phyloP scores from a whole-genome alignment of 1,139 yeast genomes.

The Protomyces macrosporus region DNA sequence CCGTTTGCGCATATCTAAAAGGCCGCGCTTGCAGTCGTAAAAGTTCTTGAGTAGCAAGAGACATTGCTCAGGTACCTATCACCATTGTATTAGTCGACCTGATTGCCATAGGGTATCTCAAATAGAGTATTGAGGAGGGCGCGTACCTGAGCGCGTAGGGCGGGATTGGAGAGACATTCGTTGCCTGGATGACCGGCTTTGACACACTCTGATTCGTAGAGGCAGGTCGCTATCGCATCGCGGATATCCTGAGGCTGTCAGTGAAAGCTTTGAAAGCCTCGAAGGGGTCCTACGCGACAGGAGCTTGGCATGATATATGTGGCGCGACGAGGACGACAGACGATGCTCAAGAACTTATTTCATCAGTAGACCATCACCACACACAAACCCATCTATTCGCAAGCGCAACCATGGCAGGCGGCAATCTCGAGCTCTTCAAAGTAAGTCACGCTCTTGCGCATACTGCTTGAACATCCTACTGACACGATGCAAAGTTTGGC shows the following conservation, averaged over 20 bases:
- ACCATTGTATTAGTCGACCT: constrained; percentile 37
- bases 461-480: no score
- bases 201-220: constrained; percentile 27
- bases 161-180: constrained; percentile 77
- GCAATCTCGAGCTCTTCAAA: constrained; percentile 23
- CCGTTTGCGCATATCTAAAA: constrained; percentile 79
- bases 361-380: background rate
- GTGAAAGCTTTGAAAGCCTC: background rate
- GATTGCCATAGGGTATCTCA: background rate
- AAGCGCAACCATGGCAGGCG: constrained; percentile 14
- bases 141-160: constrained; percentile 44
- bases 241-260: constrained; percentile 7
- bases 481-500: constrained; percentile 10
- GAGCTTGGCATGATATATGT: background rate
- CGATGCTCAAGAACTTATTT: background rate
- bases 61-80: constrained; percentile 75
- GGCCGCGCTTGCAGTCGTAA: constrained; percentile 47
- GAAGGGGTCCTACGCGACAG: background rate
- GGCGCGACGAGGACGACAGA: background rate
- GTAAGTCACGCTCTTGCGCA: background rate
- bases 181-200: constrained; percentile 67
- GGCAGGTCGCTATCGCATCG: constrained; percentile 25
- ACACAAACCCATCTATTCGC: no score
- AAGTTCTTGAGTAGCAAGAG: constrained; percentile 36
- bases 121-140: background rate